Evolutionary conservation across 345 rosid genomes (phyloP), one percentile per base, ranked within the genome.

Genomic region (Reutealis trisperma): DNA sequence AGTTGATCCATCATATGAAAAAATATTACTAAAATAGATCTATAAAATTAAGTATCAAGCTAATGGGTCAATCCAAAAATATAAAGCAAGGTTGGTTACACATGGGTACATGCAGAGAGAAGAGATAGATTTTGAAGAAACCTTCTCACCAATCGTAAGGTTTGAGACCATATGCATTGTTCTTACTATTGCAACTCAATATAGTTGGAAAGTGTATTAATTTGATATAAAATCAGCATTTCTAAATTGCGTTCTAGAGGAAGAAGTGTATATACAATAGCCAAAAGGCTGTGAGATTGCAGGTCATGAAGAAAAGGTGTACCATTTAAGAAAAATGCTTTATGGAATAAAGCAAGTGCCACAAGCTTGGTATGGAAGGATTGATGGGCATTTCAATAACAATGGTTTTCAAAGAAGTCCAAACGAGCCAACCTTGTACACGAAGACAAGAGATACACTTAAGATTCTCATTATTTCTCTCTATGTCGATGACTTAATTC

Each of bases 321-420:
- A 27, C 10, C 8, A 15, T 0, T 24, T 63, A 8, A 32, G 14
- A 4, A 63, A 27, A 8, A 44, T 19, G 0, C n/a, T 63, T 1
- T 58, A 58, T 21, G 62, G 62, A 1, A 0, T 58, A 1, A 58
- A 58, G 1, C 24, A 58, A 58, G 24, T 6, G 12, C 67, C 42
- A 13, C 1, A 21, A 0, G 44, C 42, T 0, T 63, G 8, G 75
- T 71, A 32, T 34, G 32, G 15, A 0, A 71, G 14, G 24, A 69
- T 47, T 21, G 34, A 69, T 12, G 5, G 4, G 11, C 14, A 65
- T 2, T 69, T 69, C 8, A 1, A 13, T 2, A 10, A 58, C 0
- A 24, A 21, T 34, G 75, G 75, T 2, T 57, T 72, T 25, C 15
- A n/a, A 41, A 72, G 51, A 7, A 72, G 75, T 59, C 11, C 41